phyloP scores from a whole-genome alignment of 345 rosid genomes.

The Syzygium aromaticum region DNA sequence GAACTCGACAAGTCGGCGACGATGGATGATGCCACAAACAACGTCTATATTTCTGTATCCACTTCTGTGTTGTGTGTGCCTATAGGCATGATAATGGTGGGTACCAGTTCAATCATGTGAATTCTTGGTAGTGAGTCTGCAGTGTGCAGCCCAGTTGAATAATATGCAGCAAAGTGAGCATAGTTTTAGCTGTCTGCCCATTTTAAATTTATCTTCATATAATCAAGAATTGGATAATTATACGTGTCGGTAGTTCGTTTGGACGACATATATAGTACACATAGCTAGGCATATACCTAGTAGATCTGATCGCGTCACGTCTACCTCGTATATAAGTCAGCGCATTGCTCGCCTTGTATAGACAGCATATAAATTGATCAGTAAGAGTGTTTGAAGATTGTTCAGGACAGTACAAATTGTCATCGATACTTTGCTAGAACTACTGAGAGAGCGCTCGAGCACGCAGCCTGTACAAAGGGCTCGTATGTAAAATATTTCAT shows the following conservation, averaged over 20 bases:
- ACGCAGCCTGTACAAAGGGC: no score
- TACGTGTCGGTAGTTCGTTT: background rate
- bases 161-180: background rate
- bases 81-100: background rate
- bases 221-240: background rate
- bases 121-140: background rate
- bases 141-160: background rate
- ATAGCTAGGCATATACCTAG: background rate
- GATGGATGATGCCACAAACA: background rate
- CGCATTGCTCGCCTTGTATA: background rate
- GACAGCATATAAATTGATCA: no score
- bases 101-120: background rate
- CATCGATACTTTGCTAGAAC: no score
- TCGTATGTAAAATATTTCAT: no score
- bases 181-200: background rate
- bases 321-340: background rate
- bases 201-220: no score
- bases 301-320: accelerated
- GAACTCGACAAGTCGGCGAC: background rate
- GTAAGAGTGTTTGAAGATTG: no score
- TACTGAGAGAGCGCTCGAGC: no score
- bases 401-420: no score
- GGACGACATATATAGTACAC: background rate
- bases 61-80: background rate
- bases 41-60: background rate